Base-by-base conservation (phyloP, 345 rosid genomes). In the Acer campestre region DNA sequence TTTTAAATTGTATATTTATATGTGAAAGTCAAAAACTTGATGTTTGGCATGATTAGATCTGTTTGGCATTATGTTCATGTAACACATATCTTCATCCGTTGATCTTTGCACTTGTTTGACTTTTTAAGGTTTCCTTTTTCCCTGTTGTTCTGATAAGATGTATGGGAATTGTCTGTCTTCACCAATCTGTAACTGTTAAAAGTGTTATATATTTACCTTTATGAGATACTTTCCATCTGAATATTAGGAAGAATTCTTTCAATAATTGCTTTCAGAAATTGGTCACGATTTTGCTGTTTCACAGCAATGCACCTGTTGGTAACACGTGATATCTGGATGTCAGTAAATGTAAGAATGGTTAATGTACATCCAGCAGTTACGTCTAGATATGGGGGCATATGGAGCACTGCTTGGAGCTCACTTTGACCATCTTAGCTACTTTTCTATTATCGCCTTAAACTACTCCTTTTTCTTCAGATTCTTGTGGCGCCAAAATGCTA, bases 401-500 rank as follows among this genome's bases (percentile, higher is more conserved):
- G 51, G 31, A 9, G n/a, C 27, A 16, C 27, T 74, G 12, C n/a
- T 63, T 65, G 29, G 14, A 51, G 62, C 25, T 70, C 63, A 65
- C n/a, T 48, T 56, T 51, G 51, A 74, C 6, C 40, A 67, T 48
- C 61, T 23, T 5, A 46, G 46, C 53, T 72, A 22, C 20, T 63
- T 70, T 58, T 40, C 10, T 7, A 25, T 71, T 22, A 61, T 61
- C 61, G 9, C 6, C 23, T 61, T 31, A 18, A 46, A 10, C 27
- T 29, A 17, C 22, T 25, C 23, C 73, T 35, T 72, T 65, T 77
- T 44, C 64, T 75, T 74, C 86, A 94, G 98, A 86, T 90, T 89
- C 86, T 85, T 92, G 80, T 92, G 97, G 98, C 84, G 93, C 46
- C 79, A 89, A 74, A 94, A 91, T 83, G 89, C 89, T 40, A 92